A percentile compares a stretch with the other conserved stretches of the same genome.
These are phyloP conservation scores for Cladosporium sp. DNA, from an alignment of 2,329 filamentous ascomycete species.

Conservation along the genomic window DNA sequence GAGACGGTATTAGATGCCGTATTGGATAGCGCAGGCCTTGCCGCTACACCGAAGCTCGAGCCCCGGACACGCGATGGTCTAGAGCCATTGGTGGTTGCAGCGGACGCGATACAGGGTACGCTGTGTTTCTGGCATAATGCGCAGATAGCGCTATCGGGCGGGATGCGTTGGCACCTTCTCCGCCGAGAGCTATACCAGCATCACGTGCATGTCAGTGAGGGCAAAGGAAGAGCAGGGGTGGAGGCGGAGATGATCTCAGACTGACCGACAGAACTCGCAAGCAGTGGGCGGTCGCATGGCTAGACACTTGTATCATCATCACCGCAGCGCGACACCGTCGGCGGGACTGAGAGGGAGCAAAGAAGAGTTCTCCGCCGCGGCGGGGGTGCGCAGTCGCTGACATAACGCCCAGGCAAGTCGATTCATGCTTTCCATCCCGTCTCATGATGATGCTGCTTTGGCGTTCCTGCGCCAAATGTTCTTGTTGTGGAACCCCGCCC, in stretches of 20 bases:
- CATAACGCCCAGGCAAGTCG: neutral
- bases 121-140: constrained; percentile 17
- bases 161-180: constrained; percentile 14
- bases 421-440: neutral
- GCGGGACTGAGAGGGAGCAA: neutral
- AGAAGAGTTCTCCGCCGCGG: constrained; percentile 5
- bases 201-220: neutral
- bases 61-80: constrained; percentile 7
- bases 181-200: constrained; percentile 8
- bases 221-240: neutral
- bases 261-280: constrained; percentile 18
- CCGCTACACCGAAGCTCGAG: constrained; percentile 5
- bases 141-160: constrained; percentile 12
- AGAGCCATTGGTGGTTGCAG: neutral
- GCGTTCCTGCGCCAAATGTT: neutral
- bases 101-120: constrained; percentile 8
- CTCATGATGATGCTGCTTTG: neutral
- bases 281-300: constrained; percentile 18
- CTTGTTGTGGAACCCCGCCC: neutral
- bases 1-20: neutral
- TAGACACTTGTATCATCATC: neutral
- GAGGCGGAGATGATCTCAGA: neutral
- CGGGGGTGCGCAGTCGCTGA: neutral
- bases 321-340: neutral
- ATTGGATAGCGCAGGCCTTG: neutral